Evolutionary conservation across 306 rosid species (phyloP), one percentile per base, ranked within the genome.

Genomic region (Mimosa bimucronata): DNA sequence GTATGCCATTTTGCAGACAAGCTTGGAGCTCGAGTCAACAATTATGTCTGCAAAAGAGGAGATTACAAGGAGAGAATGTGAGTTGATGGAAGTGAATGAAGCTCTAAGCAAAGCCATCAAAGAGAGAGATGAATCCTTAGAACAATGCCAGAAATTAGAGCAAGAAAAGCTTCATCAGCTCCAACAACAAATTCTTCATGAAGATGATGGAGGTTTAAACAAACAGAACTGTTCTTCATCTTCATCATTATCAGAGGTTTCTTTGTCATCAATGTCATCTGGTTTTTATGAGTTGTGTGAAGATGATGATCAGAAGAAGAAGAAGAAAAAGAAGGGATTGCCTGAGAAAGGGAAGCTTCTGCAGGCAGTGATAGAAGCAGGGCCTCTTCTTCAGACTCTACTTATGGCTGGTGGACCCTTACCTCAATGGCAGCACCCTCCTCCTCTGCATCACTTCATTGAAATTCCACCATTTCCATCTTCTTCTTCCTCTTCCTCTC

Each of bases 341-440:
- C 94, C 94, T 14, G 89, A 88, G 79, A 90, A 86, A 80, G 94
- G 94, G 86, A 88, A 82, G 88, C 87, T 90, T 38, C 64, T 90
- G 44, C 83, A 83, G 80, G 94, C 94, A 23, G 89, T 90, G 65
- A 83, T 85, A 16, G 94, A 88, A 55, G 94, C 94, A 5, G 94
- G 94, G 18, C 94, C 94, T 3, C 91, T 90, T 19, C 84, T 90
- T 34, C 88, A 88, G 29, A 86, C 80, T 10, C 90, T 90, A 48
- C 88, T 90, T n/a, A 73, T 90, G 65, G 92, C 89, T 16, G 94
- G 74, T 41, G 94, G 55, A 21, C 89, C 94, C 3, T 89, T 90
- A 14, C 94, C 92, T 53, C 90, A 86, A 30, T 90, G 94, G 94
- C 89, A 88, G 61, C 90, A 90, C 71, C 94, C 94, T 1, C 94